A percentile compares a stretch with the other conserved stretches of the same genome.
phyloP scores from a whole-genome alignment of 73 alveolate genomes.

The Durusdinium trenchii region DNA sequence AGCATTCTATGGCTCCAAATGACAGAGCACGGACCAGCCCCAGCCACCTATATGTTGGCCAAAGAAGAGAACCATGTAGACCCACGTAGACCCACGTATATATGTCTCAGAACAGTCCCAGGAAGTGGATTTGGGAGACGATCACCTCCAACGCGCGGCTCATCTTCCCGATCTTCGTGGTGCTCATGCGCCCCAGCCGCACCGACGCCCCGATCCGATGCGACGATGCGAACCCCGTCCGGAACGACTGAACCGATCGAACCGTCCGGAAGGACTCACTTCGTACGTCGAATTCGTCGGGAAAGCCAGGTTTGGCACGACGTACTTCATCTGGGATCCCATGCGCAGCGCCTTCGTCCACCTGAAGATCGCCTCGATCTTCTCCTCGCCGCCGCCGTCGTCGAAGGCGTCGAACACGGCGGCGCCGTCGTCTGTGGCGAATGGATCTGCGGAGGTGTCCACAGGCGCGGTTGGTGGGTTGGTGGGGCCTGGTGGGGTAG shows the following conservation, averaged over 20 bases:
- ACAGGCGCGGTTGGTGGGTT: neutral
- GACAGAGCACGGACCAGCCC: too few species aligned
- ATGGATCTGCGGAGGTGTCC: neutral
- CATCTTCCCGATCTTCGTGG: slow-evolving; percentile 71
- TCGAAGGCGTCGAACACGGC: too few species aligned
- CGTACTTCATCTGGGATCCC: slow-evolving; percentile 94
- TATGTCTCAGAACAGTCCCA: neutral
- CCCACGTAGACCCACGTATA: too few species aligned
- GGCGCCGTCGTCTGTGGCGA: too few species aligned
- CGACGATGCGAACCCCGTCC: too few species aligned
- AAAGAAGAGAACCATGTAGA: too few species aligned
- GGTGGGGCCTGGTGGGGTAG: neutral
- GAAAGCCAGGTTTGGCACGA: slow-evolving; percentile 84
- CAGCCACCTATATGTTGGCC: too few species aligned
- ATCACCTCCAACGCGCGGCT: slow-evolving; percentile 54
- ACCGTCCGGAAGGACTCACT: too few species aligned
- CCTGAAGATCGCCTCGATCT: slow-evolving; percentile 36
- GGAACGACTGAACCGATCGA: neutral
- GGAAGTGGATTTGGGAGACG: slow-evolving; percentile 83
- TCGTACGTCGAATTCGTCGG: too few species aligned
- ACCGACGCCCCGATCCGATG: neutral
- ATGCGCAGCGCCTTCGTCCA: slow-evolving; percentile 78
- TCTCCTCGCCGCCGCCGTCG: slow-evolving; percentile 24
- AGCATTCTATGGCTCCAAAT: too few species aligned
- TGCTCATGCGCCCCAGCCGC: neutral